Percentiles rank a stretch among this genome's conserved stretches.
These are phyloP conservation scores for Rhodotorula sp. DNA, from an alignment of 1,284 basidiomycete genomes.

Conservation along the genomic window DNA sequence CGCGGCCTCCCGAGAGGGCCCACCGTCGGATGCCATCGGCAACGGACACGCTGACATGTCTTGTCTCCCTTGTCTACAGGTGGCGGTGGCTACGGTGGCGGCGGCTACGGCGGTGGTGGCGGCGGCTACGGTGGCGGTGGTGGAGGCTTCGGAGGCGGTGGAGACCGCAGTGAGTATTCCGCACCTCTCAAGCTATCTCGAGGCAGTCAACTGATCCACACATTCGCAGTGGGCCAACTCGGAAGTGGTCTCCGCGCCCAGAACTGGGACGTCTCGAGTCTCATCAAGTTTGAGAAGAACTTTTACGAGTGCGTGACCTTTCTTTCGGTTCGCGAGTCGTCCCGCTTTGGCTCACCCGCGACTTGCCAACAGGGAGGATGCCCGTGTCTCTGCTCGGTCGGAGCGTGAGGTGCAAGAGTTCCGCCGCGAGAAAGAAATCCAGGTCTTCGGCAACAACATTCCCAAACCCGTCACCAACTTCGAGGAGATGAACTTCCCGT, in stretches of 20 bases:
- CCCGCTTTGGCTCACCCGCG: neutral
- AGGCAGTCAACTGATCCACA: neutral
- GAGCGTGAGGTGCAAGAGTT: constrained; percentile 89
- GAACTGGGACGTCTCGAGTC: constrained; percentile 72
- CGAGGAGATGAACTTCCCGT: constrained; percentile 68
- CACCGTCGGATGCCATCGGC: neutral
- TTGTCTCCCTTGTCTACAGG: constrained; percentile 4
- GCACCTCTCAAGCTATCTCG: neutral
- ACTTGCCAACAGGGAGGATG: constrained; percentile 63
- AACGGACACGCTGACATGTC: neutral
- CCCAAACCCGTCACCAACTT: constrained; percentile 89
- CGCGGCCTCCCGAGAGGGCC: neutral
- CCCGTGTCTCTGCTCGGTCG: constrained; percentile 70
- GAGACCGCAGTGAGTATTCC: constrained; percentile 47
- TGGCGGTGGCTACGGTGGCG: constrained; percentile 48
- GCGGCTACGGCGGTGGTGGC: constrained; percentile 47
- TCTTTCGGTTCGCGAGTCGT: no score
- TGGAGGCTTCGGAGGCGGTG: constrained; percentile 54
- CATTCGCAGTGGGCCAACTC: constrained; percentile 70
- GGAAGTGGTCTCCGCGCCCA: constrained; percentile 78
- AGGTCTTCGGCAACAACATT: constrained; percentile 84
- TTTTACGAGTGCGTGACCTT: constrained; percentile 63
- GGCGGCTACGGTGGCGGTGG: neutral
- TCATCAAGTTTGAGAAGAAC: constrained; percentile 75
- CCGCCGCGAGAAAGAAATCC: constrained; percentile 77